Evolutionary conservation across 768 basidiomycete species (phyloP).

Genomic region (Dioszegia aurantiaca): DNA sequence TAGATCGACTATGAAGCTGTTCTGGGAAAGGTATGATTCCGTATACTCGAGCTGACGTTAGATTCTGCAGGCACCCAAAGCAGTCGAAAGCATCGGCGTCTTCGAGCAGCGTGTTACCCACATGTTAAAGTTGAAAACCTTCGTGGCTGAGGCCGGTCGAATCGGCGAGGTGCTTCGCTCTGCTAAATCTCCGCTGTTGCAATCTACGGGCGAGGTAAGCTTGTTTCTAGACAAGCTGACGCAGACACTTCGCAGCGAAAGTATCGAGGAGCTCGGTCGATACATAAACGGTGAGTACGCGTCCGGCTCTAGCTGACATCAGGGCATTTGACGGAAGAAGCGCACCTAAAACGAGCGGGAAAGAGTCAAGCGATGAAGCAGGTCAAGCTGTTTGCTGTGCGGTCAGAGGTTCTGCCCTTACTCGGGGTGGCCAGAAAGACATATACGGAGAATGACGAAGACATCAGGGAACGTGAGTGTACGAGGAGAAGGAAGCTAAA

Average conservation of each 20-base stretch:
- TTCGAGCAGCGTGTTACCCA: conserved; percentile 31
- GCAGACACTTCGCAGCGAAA: conserved; percentile 3
- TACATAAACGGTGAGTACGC: conserved; percentile 6
- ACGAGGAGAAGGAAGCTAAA: not conserved
- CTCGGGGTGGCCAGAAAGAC: conserved; percentile 94
- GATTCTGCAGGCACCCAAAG: conserved; percentile 13
- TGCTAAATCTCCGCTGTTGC: conserved; percentile 62
- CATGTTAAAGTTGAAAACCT: conserved; percentile 72
- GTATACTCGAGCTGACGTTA: conserved; percentile 54
- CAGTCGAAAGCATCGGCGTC: conserved; percentile 8
- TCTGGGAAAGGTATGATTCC: conserved; percentile 55
- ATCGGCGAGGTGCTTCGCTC: conserved; percentile 65
- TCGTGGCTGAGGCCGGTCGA: conserved; percentile 63
- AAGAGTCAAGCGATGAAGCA: conserved; percentile 66
- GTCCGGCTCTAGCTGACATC: not conserved
- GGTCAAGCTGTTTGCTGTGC: conserved; percentile 84
- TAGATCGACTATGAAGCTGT: conserved; percentile 85
- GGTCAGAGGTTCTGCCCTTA: conserved; percentile 74
- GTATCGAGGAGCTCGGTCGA: not conserved
- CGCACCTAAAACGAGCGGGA: conserved; percentile 57
- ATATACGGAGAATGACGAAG: conserved; percentile 85
- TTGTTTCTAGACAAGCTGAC: conserved; percentile 16
- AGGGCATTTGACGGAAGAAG: conserved; percentile 1
- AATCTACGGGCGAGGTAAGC: conserved; percentile 65
- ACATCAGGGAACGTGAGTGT: conserved; percentile 58